phyloP scores from a whole-genome alignment of 371 early-diverging fungal species.

The Polyrhizophydium stewartii region DNA sequence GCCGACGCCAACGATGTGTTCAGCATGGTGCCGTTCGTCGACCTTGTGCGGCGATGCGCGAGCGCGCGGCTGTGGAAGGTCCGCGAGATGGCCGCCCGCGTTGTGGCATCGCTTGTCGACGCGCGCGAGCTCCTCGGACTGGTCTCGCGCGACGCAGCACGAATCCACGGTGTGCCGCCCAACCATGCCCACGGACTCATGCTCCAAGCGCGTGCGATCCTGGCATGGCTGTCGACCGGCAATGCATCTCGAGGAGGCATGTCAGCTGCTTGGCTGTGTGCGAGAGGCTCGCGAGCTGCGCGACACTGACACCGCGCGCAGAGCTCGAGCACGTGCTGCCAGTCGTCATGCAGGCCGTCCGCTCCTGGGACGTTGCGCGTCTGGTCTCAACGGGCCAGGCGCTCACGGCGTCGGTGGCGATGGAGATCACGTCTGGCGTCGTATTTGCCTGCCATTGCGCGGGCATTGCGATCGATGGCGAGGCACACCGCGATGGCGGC shows the following conservation, averaged over 20 bases:
- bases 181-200: constrained; percentile 71
- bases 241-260: constrained; percentile 7
- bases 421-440: background rate
- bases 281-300: no score
- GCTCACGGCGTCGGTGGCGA: background rate
- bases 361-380: background rate
- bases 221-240: constrained; percentile 53
- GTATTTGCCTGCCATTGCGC: background rate
- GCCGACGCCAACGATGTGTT: background rate
- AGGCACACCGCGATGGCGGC: background rate
- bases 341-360: background rate
- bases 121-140: constrained; percentile 42
- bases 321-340: constrained; percentile 10
- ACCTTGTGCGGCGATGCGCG: constrained; percentile 69
- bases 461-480: background rate
- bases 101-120: constrained; percentile 68
- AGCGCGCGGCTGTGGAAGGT: constrained; percentile 73
- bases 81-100: constrained; percentile 82
- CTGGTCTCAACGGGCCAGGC: background rate
- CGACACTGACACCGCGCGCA: background rate
- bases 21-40: constrained; percentile 53
- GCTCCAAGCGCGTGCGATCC: constrained; percentile 57
- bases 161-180: constrained; percentile 22
- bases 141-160: constrained; percentile 22
- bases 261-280: background rate